Evolutionary conservation across 352 stramenopile genomes (phyloP).

Genomic region (Phytophthora pseudosyringae): DNA sequence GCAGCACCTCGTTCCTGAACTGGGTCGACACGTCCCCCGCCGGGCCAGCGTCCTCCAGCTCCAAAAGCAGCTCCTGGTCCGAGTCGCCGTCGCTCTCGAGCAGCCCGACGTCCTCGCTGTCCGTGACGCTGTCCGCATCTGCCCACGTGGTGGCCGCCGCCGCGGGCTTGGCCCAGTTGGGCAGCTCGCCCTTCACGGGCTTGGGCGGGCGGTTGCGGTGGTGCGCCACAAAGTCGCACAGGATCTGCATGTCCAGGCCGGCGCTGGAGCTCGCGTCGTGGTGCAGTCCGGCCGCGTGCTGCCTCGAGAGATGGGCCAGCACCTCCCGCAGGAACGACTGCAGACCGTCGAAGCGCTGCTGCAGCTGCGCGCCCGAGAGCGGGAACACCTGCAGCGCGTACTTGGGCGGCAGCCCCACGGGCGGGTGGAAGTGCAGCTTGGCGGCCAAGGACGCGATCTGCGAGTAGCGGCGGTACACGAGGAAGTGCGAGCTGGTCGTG

Average conservation of each 20-base stretch:
- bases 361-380: conserved; percentile 63
- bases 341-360: conserved; percentile 74
- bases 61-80: conserved; percentile 19
- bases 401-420: conserved; percentile 77
- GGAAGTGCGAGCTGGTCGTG: conserved; percentile 51
- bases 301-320: conserved; percentile 45
- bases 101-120: conserved; percentile 67
- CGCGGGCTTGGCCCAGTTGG: conserved; percentile 63
- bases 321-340: conserved; percentile 62
- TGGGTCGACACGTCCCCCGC: conserved; percentile 40
- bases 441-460: conserved; percentile 67
- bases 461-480: conserved; percentile 84
- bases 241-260: conserved; percentile 85
- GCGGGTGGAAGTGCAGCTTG: conserved; percentile 74
- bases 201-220: conserved; percentile 71
- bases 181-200: conserved; percentile 49
- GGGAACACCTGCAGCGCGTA: conserved; percentile 84
- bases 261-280: conserved; percentile 65
- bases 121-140: conserved; percentile 61
- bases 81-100: conserved; percentile 37
- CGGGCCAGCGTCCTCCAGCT: conserved; percentile 2
- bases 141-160: conserved; percentile 42
- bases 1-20: conserved; percentile 79
- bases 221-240: conserved; percentile 75
- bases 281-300: conserved; percentile 63